Percentiles rank a stretch among this genome's conserved stretches.
Evolutionary conservation across 2,329 filamentous ascomycete genomes (phyloP).

Genomic region (Beauveria sp.): DNA sequence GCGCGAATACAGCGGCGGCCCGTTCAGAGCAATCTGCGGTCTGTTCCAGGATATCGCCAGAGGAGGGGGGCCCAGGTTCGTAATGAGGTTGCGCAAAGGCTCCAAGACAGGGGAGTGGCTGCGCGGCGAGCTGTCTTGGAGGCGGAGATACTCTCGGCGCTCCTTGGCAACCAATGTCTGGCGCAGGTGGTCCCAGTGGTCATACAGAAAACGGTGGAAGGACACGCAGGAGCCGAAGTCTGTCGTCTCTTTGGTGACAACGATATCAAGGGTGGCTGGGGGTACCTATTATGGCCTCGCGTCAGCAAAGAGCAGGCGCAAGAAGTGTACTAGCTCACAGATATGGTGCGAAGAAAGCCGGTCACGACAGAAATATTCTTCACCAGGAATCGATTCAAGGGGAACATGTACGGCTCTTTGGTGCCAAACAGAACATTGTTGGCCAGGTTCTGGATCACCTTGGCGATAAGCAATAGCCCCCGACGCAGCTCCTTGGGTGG

Average conservation of each 20-base stretch:
- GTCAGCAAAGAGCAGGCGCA: slow-evolving; percentile 14
- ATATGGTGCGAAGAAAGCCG: slow-evolving; percentile 59
- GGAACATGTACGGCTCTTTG: slow-evolving; percentile 67
- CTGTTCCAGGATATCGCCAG: slow-evolving; percentile 63
- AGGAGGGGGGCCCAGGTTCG: slow-evolving; percentile 59
- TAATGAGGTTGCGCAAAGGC: slow-evolving; percentile 52
- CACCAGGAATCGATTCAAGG: slow-evolving; percentile 60
- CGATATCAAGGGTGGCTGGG: slow-evolving; percentile 36
- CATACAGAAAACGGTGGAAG: slow-evolving; percentile 61
- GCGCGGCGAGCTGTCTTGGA: slow-evolving; percentile 44
- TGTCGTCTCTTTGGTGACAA: slow-evolving; percentile 42
- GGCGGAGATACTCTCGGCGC: slow-evolving; percentile 46
- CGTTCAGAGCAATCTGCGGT: slow-evolving; percentile 56
- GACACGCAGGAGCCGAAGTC: slow-evolving; percentile 66
- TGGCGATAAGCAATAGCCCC: slow-evolving; percentile 60
- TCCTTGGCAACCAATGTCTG: slow-evolving; percentile 56
- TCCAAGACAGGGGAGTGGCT: slow-evolving; percentile 51
- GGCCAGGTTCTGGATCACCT: slow-evolving; percentile 63
- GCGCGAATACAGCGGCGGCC: slow-evolving; percentile 55
- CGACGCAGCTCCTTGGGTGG: slow-evolving; percentile 64
- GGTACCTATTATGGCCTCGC: slow-evolving; percentile 29
- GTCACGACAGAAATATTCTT: slow-evolving; percentile 62
- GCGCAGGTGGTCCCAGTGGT: slow-evolving; percentile 63
- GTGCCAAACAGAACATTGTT: slow-evolving; percentile 66
- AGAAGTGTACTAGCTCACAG: slow-evolving; percentile 36